phyloP scores from a whole-genome alignment of 352 stramenopile genomes.

The Pythium aristosporum region DNA sequence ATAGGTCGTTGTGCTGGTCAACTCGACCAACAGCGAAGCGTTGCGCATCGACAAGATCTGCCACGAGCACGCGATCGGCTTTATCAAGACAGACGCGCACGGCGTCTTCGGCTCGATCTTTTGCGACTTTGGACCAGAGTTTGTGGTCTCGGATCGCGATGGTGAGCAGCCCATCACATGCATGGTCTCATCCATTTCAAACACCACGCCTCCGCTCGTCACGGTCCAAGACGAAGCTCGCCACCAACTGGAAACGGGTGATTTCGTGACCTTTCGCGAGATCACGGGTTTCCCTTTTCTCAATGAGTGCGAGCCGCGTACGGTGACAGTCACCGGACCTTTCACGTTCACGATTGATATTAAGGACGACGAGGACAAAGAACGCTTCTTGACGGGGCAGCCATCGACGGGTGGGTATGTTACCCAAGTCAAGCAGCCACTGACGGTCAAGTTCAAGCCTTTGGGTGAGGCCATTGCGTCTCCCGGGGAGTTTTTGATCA shows the following conservation, averaged over 20 bases:
- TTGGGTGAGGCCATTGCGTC: conserved; percentile 81
- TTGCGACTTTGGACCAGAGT: conserved; percentile 97
- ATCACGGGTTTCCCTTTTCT: conserved; percentile 92
- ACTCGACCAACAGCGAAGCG: conserved; percentile 67
- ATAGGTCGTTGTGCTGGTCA: conserved; percentile 85
- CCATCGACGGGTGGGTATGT: conserved; percentile 86
- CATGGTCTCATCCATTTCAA: conserved; percentile 94
- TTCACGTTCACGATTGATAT: conserved; percentile 97
- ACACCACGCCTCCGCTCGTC: conserved; percentile 80
- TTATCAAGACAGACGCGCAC: conserved; percentile 91
- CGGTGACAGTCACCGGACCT: conserved; percentile 86
- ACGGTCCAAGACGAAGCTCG: conserved; percentile 98
- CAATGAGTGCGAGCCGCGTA: conserved; percentile 64
- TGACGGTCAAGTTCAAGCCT: conserved; percentile 92
- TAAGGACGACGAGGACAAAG: conserved; percentile 64
- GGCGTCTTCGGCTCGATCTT: conserved; percentile 97
- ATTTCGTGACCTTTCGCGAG: conserved; percentile 96
- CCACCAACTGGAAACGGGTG: conserved; percentile 96
- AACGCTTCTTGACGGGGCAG: conserved; percentile 56
- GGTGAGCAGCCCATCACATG: conserved; percentile 92
- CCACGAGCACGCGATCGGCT: conserved; percentile 82
- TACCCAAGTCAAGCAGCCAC: conserved; percentile 95
- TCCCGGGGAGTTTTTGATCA: conserved; percentile 96
- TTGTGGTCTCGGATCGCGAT: conserved; percentile 93
- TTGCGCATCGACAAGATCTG: conserved; percentile 84